phyloP scores from a whole-genome alignment of 768 basidiomycete species.

The Termitomyces sp. region DNA sequence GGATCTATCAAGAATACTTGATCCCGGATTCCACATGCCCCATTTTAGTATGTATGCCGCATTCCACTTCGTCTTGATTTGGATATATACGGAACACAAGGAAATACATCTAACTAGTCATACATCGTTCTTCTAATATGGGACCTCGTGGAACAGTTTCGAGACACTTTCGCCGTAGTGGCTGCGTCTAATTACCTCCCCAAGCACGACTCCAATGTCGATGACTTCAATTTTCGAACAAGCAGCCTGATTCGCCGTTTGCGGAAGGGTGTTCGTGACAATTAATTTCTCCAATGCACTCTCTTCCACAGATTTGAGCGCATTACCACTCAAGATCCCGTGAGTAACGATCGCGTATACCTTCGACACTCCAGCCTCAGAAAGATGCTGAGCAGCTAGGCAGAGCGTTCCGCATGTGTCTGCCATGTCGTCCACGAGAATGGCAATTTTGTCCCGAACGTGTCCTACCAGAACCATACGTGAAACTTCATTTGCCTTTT shows the following conservation, averaged over 20 bases:
- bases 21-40: slow-evolving; percentile 13
- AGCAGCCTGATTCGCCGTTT: slow-evolving; percentile 62
- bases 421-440: slow-evolving; percentile 98
- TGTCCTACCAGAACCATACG: slow-evolving; percentile 95
- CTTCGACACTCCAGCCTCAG: slow-evolving; percentile 81
- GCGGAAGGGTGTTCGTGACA: slow-evolving; percentile 97
- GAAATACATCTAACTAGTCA: background rate
- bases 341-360: slow-evolving; percentile 95
- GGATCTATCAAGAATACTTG: slow-evolving; percentile 18
- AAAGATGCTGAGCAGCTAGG: slow-evolving; percentile 83
- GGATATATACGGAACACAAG: slow-evolving; percentile 7
- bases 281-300: slow-evolving; percentile 89
- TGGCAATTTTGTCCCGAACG: slow-evolving; percentile 87
- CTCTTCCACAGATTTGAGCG: slow-evolving; percentile 65
- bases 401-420: slow-evolving; percentile 94
- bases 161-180: slow-evolving; percentile 97
- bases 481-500: slow-evolving; percentile 92
- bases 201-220: slow-evolving; percentile 91
- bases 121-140: slow-evolving; percentile 47
- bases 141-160: slow-evolving; percentile 85
- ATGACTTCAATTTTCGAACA: slow-evolving; percentile 88
- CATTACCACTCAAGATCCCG: slow-evolving; percentile 89
- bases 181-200: slow-evolving; percentile 91
- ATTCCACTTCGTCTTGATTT: slow-evolving; percentile 9
- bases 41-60: slow-evolving; percentile 3